Percentiles rank a stretch among this genome's conserved stretches.
Evolutionary conservation across 306 rosid species (phyloP).

Genomic region (Sicyos edulis): DNA sequence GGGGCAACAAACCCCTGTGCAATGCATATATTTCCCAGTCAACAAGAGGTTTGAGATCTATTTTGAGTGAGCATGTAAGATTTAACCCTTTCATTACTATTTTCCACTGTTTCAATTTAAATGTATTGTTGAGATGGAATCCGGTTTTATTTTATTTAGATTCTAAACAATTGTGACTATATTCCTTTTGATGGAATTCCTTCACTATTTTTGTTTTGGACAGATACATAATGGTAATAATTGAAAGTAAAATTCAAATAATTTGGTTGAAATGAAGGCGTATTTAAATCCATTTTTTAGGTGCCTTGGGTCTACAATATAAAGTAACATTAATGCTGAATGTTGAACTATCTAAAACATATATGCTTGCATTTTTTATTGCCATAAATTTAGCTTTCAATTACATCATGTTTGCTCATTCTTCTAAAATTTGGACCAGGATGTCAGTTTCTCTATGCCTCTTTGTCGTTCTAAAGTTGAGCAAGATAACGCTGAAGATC

Average conservation of each 20-base stretch:
- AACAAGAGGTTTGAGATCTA: conserved; percentile 68
- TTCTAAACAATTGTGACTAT: neutral
- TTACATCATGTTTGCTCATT: neutral
- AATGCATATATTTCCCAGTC: conserved; percentile 75
- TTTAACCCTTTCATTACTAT: neutral
- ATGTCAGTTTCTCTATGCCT: conserved; percentile 85
- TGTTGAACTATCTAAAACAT: neutral
- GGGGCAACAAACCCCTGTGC: conserved; percentile 45
- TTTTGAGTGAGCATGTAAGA: conserved; percentile 77
- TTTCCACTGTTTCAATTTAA: neutral
- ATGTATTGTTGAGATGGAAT: too few species aligned
- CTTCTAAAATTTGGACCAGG: conserved; percentile 41
- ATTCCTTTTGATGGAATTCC: neutral
- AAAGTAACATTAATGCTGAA: neutral
- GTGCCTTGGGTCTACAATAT: neutral
- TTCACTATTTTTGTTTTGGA: neutral
- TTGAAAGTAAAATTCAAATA: neutral
- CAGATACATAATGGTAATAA: neutral
- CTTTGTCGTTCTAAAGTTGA: conserved; percentile 78
- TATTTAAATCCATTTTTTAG: neutral
- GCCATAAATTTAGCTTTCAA: neutral
- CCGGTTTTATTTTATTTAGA: neutral
- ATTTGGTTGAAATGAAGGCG: neutral
- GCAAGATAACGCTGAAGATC: conserved; percentile 67
- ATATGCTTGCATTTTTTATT: conserved; percentile 2